Evolutionary conservation across 2,329 filamentous ascomycete genomes (phyloP).

Genomic region (Leptosphaerulina australis): DNA sequence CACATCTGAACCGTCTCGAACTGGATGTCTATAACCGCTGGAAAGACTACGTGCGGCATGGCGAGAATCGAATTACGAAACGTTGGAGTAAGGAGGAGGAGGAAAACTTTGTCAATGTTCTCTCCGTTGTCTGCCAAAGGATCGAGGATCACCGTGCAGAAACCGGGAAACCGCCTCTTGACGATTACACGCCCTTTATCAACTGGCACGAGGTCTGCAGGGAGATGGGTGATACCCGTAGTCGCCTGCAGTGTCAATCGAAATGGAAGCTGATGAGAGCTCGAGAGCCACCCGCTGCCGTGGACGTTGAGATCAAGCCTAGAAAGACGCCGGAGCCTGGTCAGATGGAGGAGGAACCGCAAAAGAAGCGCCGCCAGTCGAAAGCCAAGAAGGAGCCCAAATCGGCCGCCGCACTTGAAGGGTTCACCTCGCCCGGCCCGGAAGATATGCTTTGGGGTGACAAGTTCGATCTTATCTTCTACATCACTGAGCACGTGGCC

Average conservation of each 20-base stretch:
- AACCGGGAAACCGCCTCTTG: constrained; percentile 27
- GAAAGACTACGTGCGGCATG: constrained; percentile 69
- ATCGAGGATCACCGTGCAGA: constrained; percentile 43
- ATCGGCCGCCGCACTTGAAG: neutral
- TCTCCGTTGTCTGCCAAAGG: constrained; percentile 61
- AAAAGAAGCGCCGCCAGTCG: constrained; percentile 3
- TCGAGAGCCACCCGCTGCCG: constrained; percentile 13
- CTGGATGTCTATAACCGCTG: constrained; percentile 73
- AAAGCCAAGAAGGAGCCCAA: neutral
- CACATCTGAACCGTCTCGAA: constrained; percentile 64
- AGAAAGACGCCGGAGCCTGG: constrained; percentile 1
- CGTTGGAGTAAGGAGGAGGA: constrained; percentile 69
- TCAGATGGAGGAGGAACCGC: neutral
- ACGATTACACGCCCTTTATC: constrained; percentile 58
- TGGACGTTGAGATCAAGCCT: constrained; percentile 24
- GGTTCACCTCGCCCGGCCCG: constrained; percentile 17
- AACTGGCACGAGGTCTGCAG: constrained; percentile 70
- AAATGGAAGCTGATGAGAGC: constrained; percentile 63
- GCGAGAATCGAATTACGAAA: constrained; percentile 58
- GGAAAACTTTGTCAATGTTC: constrained; percentile 56
- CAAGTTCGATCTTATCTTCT: constrained; percentile 50
- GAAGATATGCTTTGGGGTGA: constrained; percentile 51
- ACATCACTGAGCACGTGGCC: constrained; percentile 26
- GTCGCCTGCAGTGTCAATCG: constrained; percentile 68
- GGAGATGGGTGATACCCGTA: constrained; percentile 66